A percentile compares a stretch with the other conserved stretches of the same genome.
These are phyloP conservation scores for Stachybotrys chartarum DNA, from an alignment of 2,329 filamentous ascomycete genomes.

Conservation along the genomic window DNA sequence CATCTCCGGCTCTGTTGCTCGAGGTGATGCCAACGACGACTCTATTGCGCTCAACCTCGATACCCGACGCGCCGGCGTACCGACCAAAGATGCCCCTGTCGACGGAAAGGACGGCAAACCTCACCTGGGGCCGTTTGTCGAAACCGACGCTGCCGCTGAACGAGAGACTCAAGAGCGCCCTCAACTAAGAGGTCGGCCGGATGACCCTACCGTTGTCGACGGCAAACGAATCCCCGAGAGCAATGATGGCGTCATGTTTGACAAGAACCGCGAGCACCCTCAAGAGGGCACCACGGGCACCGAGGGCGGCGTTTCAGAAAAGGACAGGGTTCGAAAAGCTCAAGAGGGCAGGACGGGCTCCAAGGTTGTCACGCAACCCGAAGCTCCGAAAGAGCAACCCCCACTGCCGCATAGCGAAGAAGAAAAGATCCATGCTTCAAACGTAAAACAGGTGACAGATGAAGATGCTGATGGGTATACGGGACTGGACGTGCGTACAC, in stretches of 20 bases:
- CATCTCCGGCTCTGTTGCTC: constrained; percentile 22
- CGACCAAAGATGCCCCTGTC: constrained; percentile 73
- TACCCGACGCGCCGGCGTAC: constrained; percentile 24
- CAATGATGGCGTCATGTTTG: constrained; percentile 88
- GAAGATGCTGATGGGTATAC: constrained; percentile 23
- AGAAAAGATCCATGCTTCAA: constrained; percentile 49
- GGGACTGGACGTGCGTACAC: constrained; percentile 24
- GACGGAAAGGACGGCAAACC: constrained; percentile 93
- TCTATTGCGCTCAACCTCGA: constrained; percentile 18
- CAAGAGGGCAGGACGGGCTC: constrained; percentile 59
- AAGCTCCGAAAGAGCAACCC: constrained; percentile 77
- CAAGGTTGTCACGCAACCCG: constrained; percentile 67
- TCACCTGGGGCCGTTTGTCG: constrained; percentile 76
- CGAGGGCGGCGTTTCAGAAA: constrained; percentile 82
- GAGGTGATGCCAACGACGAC: constrained; percentile 7
- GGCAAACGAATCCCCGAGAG: constrained; percentile 55
- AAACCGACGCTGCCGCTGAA: constrained; percentile 34
- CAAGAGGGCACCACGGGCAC: constrained; percentile 84
- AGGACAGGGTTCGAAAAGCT: constrained; percentile 67
- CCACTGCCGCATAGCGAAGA: constrained; percentile 77
- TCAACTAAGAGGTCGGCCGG: constrained; percentile 40
- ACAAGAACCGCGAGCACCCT: constrained; percentile 66
- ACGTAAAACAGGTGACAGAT: constrained; percentile 29
- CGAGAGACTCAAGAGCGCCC: constrained; percentile 32
- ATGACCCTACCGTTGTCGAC: constrained; percentile 46